Base-by-base conservation (phyloP, 2,329 filamentous ascomycete species). In the Fusarium sp. region DNA sequence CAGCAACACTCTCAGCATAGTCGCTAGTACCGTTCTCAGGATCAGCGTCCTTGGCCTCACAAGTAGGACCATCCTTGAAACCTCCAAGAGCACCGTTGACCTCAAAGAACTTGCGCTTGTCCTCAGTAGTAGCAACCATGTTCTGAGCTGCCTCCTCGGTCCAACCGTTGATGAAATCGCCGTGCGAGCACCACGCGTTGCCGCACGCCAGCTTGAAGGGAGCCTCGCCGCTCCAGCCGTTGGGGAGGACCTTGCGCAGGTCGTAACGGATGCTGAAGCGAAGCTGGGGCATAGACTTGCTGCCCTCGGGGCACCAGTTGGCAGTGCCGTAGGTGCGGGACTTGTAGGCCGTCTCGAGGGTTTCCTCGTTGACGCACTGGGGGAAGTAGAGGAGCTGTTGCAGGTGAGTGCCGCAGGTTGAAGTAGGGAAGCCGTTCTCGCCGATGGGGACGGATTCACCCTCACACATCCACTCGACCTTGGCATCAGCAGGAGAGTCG, bases 111-210 rank as follows among this genome's bases (percentile, higher is more conserved):
- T 83, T 68, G 11, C 57, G 70, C 76, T 84, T 84, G 60, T 83
- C 74, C n/a, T 45, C 5, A 5, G 73, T 80, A 1, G 84, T 80
- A 34, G 75, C 78, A 14, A 87, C 71, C 84, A 87, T 85, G 65
- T 84, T 84, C 65, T 77, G 79, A 0, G 76, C 76, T 5, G 76
- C 62, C 63, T 77, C 76, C 64, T 75, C 74, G 6, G 74, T 77
- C 86, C 86, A 87, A 6, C 82, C 86, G 43, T 87, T 87, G 77
- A 87, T 85, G 61, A 87, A 87, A 72, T 87, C 86, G 5, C 85
- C 85, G 72, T 87, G 85, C 4, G 79, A 80, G 80, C 83, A 84
- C 74, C 80, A 86, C 0, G 82, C 82, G n/a, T 77, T 73, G 0
- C 84, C 84, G 66, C 82, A 85, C 0, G 85, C 81, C 1, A 87